Conservation (phyloP, 2,329 filamentous ascomycete species). For the Sclerotinia spermophila region DNA sequence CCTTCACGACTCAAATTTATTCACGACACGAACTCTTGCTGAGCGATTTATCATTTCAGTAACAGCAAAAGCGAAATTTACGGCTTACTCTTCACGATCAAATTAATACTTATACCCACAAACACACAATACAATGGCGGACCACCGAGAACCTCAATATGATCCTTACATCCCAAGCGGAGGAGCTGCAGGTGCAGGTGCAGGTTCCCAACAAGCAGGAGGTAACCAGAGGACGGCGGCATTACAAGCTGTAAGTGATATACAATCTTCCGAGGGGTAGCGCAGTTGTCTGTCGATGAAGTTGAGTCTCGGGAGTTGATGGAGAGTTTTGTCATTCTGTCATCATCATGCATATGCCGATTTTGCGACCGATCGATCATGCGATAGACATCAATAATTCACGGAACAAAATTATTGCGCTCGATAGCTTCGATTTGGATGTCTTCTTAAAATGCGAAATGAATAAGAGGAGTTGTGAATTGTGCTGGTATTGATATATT, state of each 20-base stretch:
- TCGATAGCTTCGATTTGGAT: background rate
- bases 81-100: background rate
- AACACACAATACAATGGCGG: constrained; percentile 32
- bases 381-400: background rate
- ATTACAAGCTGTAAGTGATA: constrained; percentile 73
- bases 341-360: constrained; percentile 16
- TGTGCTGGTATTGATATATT: constrained; percentile 11
- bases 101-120: constrained; percentile 1
- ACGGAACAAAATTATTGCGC: background rate
- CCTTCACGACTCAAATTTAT: background rate
- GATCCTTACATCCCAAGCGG: constrained; percentile 37
- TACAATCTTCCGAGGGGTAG: constrained; percentile 19
- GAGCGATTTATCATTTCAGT: background rate
- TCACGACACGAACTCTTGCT: background rate
- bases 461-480: background rate
- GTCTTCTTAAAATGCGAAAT: background rate
- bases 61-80: background rate
- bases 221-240: constrained; percentile 64
- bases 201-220: constrained; percentile 38
- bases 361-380: constrained; percentile 8
- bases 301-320: constrained; percentile 23
- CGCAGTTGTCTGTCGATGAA: constrained; percentile 19
- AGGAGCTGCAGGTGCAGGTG: constrained; percentile 39
- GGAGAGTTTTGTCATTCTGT: constrained; percentile 15
- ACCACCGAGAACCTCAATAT: constrained; percentile 32